Percentiles rank a stretch among this genome's conserved stretches.
These are phyloP conservation scores for Exophiala viscosa DNA, from an alignment of 2,329 filamentous ascomycete genomes.

Conservation along the genomic window DNA sequence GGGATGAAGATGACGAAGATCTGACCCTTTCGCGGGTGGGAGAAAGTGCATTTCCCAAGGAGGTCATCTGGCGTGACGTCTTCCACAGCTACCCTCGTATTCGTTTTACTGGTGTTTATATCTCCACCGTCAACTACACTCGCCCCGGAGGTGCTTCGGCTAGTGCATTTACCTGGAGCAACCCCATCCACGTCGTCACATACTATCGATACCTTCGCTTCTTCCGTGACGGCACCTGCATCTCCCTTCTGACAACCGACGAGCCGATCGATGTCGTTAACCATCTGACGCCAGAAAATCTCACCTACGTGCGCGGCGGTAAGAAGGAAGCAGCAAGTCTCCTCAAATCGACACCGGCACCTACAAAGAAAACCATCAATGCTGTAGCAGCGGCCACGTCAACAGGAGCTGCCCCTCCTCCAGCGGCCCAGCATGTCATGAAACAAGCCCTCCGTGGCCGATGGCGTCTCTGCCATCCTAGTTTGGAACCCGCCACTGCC, in stretches of 20 bases:
- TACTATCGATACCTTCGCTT: constrained; percentile 97
- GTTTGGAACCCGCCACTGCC: constrained; percentile 10
- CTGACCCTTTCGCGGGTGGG: constrained; percentile 27
- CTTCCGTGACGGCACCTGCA: constrained; percentile 80
- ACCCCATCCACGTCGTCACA: constrained; percentile 89
- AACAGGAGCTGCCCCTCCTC: constrained; percentile 33
- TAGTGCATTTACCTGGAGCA: constrained; percentile 70
- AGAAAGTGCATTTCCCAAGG: constrained; percentile 24
- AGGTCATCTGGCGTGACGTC: constrained; percentile 57
- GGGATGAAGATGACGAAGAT: constrained; percentile 33
- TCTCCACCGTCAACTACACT: constrained; percentile 92
- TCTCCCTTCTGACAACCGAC: constrained; percentile 74
- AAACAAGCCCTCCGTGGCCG: constrained; percentile 63
- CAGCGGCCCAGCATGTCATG: constrained; percentile 55
- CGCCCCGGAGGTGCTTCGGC: constrained; percentile 71
- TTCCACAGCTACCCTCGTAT: constrained; percentile 80
- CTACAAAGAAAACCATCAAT: constrained; percentile 31
- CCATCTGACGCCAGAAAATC: constrained; percentile 68
- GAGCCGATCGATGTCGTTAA: constrained; percentile 87
- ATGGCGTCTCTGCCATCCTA: constrained; percentile 61
- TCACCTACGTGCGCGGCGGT: constrained; percentile 41
- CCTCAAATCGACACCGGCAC: constrained; percentile 19
- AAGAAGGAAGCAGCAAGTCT: constrained; percentile 18
- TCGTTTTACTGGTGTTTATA: constrained; percentile 94
- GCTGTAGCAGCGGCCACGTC: constrained; percentile 38